Conservation (phyloP, 257 asterid species). For the Plantago major region DNA sequence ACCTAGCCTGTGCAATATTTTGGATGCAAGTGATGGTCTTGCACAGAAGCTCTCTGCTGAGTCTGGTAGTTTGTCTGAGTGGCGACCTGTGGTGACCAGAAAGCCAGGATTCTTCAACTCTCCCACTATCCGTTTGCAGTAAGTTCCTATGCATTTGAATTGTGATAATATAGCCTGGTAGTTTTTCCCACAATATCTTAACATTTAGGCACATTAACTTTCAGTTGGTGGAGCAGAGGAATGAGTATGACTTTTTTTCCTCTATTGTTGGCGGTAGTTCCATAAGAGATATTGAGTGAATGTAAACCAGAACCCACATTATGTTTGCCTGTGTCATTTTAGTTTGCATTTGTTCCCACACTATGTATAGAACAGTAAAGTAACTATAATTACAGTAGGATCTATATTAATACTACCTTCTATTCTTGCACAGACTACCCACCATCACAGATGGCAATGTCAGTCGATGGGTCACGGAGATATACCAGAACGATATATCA, state of each 20-base stretch:
- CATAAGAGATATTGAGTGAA: too few species aligned
- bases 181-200: background rate
- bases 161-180: background rate
- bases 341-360: background rate
- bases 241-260: too few species aligned
- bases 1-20: slow-evolving; percentile 44
- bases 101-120: slow-evolving; percentile 58
- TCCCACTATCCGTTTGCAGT: slow-evolving; percentile 83
- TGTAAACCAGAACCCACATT: too few species aligned
- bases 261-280: too few species aligned
- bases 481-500: slow-evolving; percentile 53
- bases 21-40: slow-evolving; percentile 54
- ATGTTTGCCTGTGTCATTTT: too few species aligned
- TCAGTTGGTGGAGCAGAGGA: too few species aligned
- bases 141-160: slow-evolving; percentile 31
- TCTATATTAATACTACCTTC: background rate
- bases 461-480: slow-evolving; percentile 58
- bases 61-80: slow-evolving; percentile 73
- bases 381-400: background rate
- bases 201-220: too few species aligned
- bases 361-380: background rate
- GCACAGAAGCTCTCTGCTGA: slow-evolving; percentile 53
- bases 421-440: slow-evolving; percentile 50
- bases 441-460: slow-evolving; percentile 49
- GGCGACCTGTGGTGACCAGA: slow-evolving; percentile 75